Conservation (phyloP, 176 grass and related monocot genomes). For the sorghum (Sorghum bicolor) region Sorghum_bicolor_NCBIv3 NC_012871.2:798501-799000, state of each 20-base stretch:
- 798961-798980: slow-evolving; percentile 7
- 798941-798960: slow-evolving; percentile 1
- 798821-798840: slow-evolving; percentile 16
- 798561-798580: no score
- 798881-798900: slow-evolving; percentile 13
- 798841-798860: slow-evolving; percentile 32
- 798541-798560: neutral
- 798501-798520: neutral
- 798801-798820: neutral
- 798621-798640: neutral
- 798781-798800: neutral
- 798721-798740: neutral
- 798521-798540: neutral
- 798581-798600: neutral
- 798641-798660: neutral
- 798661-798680: neutral
- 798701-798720: neutral
- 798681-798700: neutral
- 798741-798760: neutral
- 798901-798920: slow-evolving; percentile 46
- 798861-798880: slow-evolving; percentile 11
- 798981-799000: slow-evolving; percentile 44
- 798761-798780: neutral
- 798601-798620: neutral
- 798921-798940: slow-evolving; percentile 6